phyloP scores from a whole-genome alignment of 345 rosid genomes.

The Raphanus sativus region DNA sequence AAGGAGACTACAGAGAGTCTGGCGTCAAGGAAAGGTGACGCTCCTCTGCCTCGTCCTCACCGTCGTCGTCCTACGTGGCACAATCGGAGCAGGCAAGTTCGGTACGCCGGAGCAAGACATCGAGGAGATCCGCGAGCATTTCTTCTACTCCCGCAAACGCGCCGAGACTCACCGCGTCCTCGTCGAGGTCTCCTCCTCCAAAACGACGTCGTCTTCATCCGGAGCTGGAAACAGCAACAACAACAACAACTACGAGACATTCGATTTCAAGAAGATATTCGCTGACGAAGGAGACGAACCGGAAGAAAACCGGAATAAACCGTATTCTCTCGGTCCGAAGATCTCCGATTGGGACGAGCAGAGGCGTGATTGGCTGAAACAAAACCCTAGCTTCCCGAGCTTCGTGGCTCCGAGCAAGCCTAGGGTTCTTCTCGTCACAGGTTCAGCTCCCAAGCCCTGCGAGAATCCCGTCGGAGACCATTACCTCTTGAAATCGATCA shows the following conservation, averaged over 20 bases:
- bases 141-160: slow-evolving; percentile 55
- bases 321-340: slow-evolving; percentile 57
- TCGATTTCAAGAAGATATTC: slow-evolving; percentile 47
- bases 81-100: slow-evolving; percentile 86
- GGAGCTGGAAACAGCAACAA: not conserved
- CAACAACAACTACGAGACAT: slow-evolving; percentile 48
- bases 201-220: slow-evolving; percentile 30
- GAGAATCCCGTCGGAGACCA: slow-evolving; percentile 81
- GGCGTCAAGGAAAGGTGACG: slow-evolving; percentile 64
- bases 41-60: slow-evolving; percentile 62
- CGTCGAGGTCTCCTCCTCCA: slow-evolving; percentile 49
- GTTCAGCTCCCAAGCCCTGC: slow-evolving; percentile 74
- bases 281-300: slow-evolving; percentile 53
- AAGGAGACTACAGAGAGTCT: slow-evolving; percentile 51
- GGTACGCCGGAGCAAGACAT: slow-evolving; percentile 90
- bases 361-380: slow-evolving; percentile 55
- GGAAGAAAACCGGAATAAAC: slow-evolving; percentile 39
- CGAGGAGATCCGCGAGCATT: slow-evolving; percentile 62
- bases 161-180: slow-evolving; percentile 69
- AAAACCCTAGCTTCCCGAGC: slow-evolving; percentile 55
- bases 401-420: slow-evolving; percentile 55
- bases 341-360: slow-evolving; percentile 69
- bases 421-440: slow-evolving; percentile 68
- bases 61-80: slow-evolving; percentile 80
- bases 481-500: slow-evolving; percentile 63